Base-by-base conservation (phyloP, 352 stramenopile species). In the Pythium vanterpoolii region DNA sequence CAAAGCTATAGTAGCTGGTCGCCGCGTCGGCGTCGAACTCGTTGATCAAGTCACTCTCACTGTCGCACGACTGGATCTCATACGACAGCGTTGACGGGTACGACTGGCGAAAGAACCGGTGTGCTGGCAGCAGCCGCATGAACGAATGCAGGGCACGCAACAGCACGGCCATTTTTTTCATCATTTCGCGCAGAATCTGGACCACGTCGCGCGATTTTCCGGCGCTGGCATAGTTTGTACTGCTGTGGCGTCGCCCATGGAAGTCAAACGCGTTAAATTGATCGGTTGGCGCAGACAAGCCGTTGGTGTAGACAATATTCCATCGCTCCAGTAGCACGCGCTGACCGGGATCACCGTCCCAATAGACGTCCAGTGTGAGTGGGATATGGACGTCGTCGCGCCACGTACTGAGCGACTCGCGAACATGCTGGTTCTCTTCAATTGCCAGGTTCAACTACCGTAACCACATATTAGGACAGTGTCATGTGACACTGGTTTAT, bases 371-470 rank as follows among this genome's bases (percentile, higher is more conserved):
- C 39, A 95, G 73, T 4, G 73, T 70, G 28, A 95, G 55, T 27
- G 86, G 86, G 40, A 74, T 51, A 28, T 84, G 74, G 10, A 93
- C 83, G 60, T 93, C 79, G 30, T 92, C 81, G 34, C 80, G 79
- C 79, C 79, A 93, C 7, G 69, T 52, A 3, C 65, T 48, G 75
- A 95, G 88, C 18, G 72, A 64, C 0, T 93, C 82, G 18, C 86
- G 79, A 16, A 95, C 71, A 21, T 74, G 71, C 24, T 66, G 71
- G 24, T 90, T 62, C 56, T 93, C 86, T 64, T 93, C 81, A 62
- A 95, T 93, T 42, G 93, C 86, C 31, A 95, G 55, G 53, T 93
- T 93, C 54, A 95, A 90, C 71, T 89, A 47, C 27, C 7, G 44
- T 13, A 34, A 6, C 61, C 0, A 24, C 30, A 44, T 10, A 56